Conservation (phyloP, 169 alveolate genomes). For the Eimeria praecox region DNA sequence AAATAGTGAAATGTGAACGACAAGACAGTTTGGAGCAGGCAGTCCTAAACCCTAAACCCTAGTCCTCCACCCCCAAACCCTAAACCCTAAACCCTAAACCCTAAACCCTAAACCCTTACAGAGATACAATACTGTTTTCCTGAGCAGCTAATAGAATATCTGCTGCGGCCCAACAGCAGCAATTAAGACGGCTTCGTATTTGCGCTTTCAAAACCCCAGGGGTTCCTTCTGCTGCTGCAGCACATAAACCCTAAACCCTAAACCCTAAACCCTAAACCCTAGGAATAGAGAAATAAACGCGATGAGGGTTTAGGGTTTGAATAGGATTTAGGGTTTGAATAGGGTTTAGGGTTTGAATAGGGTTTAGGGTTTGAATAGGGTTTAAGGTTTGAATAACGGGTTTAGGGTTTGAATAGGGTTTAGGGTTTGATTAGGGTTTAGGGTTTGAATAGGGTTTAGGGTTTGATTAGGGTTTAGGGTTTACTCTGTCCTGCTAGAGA, state of each 20-base stretch:
- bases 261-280: no score
- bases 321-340: no score
- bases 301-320: no score
- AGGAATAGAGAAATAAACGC: no score
- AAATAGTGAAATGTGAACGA: no score
- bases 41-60: no score
- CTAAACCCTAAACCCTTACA: constrained; percentile 26
- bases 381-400: background rate
- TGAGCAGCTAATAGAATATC: background rate
- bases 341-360: no score
- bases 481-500: background rate
- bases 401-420: background rate
- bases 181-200: background rate
- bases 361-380: no score
- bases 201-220: background rate
- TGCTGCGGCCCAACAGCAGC: constrained; percentile 44
- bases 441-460: background rate
- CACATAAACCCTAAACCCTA: no score
- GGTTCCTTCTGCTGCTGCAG: background rate
- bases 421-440: background rate
- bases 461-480: background rate
- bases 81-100: no score
- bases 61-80: no score
- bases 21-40: no score
- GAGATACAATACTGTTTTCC: background rate